Evolutionary conservation across 1,284 basidiomycete species (phyloP), one percentile per base, ranked within the genome.

Genomic region (Ceratobasidium sp.): DNA sequence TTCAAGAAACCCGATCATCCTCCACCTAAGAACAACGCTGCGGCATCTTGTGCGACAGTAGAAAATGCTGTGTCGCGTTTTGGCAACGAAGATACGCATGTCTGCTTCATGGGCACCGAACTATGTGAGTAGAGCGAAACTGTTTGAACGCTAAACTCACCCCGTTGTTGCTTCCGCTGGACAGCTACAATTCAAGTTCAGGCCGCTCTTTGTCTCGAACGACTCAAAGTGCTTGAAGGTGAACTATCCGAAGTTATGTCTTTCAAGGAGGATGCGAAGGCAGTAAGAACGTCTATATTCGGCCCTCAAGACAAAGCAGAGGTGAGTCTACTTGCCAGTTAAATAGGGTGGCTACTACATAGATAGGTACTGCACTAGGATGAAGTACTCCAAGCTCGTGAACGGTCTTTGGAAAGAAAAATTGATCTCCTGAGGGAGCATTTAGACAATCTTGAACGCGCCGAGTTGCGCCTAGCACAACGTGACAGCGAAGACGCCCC

Each of bases 31-130:
- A 80, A 81, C 13, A 82, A 85, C 20, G 51, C 61, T 51, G 37
- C 35, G 65, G 67, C 65, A 61, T 37, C 75, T 47, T 45, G 65
- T 26, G 47, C 77, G 28, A 47, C 26, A 45, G 68, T 69, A 56
- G 56, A 82, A 69, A 53, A 81, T 78, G 75, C 82, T 42, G 61
- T 82, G 78, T 87, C 85, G 73, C 98, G 97, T 83, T 99, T 99
- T 82, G 97, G 97, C 0, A 86, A 90, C 67, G 97, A 99, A 83
- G 84, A 90, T 76, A 92, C 94, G 0, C 97, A 99, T 82, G 88
- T 89, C 4, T 99, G 97, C 83, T 87, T 95, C 73, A 88, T 97
- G 51, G 93, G 93, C 1, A 89, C 90, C 78, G 89, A 92, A 81
- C 86, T 88, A 31, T 90, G 94, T 95, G 80, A 80, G 90, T 85